Evolutionary conservation across 2,329 filamentous ascomycete genomes (phyloP).

Genomic region (Colletotrichum zoysiae): DNA sequence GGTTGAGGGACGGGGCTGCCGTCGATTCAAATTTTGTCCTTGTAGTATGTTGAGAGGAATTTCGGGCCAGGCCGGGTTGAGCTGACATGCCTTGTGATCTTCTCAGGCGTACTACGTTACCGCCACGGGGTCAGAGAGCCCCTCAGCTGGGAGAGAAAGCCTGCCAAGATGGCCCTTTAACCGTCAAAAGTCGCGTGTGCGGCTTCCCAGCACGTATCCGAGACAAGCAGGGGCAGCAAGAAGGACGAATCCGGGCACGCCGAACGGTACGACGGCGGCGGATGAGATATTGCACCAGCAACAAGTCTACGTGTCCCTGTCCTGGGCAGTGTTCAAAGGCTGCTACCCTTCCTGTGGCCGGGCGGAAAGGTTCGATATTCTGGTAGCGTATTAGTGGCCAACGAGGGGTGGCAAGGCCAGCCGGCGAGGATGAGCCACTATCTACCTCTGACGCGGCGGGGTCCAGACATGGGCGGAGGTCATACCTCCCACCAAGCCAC

Average conservation of each 20-base stretch:
- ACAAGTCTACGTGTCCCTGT: not conserved
- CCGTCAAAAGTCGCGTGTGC: constrained; percentile 25
- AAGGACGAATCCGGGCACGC: not conserved
- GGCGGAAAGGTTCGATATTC: too few relatives aligned
- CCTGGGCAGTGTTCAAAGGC: not conserved
- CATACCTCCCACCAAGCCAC: not conserved
- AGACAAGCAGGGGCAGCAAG: constrained; percentile 8
- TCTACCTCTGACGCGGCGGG: constrained; percentile 18
- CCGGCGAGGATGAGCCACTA: not conserved
- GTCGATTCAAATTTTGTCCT: not conserved
- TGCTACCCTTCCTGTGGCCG: not conserved
- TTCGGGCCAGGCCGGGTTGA: not conserved
- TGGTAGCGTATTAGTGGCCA: not conserved
- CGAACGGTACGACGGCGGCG: not conserved
- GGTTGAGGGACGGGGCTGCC: too few relatives aligned
- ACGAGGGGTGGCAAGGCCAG: constrained; percentile 2
- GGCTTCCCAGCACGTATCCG: constrained; percentile 2
- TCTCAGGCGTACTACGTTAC: not conserved
- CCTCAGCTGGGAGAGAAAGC: not conserved
- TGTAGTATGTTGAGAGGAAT: not conserved
- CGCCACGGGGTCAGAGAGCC: not conserved
- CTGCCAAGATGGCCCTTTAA: not conserved
- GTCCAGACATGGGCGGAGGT: not conserved
- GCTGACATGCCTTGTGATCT: not conserved
- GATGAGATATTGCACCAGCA: not conserved